A percentile compares a stretch with the other conserved stretches of the same genome.
These are phyloP conservation scores for Avena atlantica DNA, from an alignment of 176 grass and related monocot species.

Conservation along the genomic window DNA sequence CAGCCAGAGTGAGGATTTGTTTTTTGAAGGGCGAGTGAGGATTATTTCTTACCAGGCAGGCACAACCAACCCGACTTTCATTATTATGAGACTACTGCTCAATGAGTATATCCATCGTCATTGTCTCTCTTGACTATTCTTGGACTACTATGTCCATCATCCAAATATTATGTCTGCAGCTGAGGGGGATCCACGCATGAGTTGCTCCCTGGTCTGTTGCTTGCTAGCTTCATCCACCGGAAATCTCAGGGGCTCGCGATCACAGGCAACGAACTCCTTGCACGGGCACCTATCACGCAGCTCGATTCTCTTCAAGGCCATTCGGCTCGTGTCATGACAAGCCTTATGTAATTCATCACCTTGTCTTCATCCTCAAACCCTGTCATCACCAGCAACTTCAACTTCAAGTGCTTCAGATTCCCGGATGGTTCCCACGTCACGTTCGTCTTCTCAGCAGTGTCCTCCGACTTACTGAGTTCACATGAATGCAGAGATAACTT, in stretches of 20 bases:
- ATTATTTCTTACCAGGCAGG: too few species aligned
- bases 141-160: not conserved
- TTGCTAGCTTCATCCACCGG: not conserved
- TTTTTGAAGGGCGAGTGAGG: too few species aligned
- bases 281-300: not conserved
- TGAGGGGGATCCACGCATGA: not conserved
- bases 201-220: not conserved
- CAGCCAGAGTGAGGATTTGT: too few species aligned
- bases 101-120: too few species aligned
- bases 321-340: not conserved
- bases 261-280: not conserved
- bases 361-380: not conserved
- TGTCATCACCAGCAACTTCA: not conserved
- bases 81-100: too few species aligned
- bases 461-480: not conserved
- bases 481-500: constrained; percentile 28
- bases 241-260: not conserved
- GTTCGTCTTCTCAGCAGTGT: not conserved
- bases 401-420: not conserved
- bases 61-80: too few species aligned
- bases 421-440: not conserved
- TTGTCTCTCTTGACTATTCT: too few species aligned
- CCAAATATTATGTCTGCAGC: not conserved
- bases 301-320: constrained; percentile 21
- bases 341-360: constrained; percentile 17